These are phyloP conservation scores for Citrus glauca DNA, from an alignment of 345 rosid genomes.

Conservation along the genomic window DNA sequence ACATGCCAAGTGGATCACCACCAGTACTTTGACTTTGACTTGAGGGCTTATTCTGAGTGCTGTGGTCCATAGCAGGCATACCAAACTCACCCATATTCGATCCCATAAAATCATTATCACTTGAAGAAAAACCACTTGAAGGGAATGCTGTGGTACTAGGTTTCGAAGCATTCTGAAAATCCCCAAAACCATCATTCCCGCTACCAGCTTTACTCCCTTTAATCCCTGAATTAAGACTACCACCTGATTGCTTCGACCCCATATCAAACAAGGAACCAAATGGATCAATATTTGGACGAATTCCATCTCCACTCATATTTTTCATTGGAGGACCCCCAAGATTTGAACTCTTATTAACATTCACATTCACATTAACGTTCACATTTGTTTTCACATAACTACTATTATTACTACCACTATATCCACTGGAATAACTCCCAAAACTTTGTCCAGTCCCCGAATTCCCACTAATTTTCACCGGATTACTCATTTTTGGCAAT, in stretches of 20 bases:
- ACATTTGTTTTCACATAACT: conserved; percentile 13
- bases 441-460: conserved; percentile 38
- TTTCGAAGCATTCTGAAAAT: conserved; percentile 57
- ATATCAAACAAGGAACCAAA: conserved; percentile 77
- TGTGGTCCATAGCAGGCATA: conserved; percentile 37
- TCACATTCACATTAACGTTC: conserved; percentile 25
- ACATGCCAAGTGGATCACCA: conserved; percentile 59
- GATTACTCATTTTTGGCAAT: conserved; percentile 54
- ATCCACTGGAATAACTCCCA: conserved; percentile 40
- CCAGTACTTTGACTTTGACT: conserved; percentile 34
- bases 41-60: conserved; percentile 42
- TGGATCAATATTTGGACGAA: conserved; percentile 57
- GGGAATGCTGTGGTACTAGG: conserved; percentile 35
- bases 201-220: conserved; percentile 33
- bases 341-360: conserved; percentile 37
- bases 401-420: conserved; percentile 26
- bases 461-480: conserved; percentile 38
- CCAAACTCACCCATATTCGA: conserved; percentile 52
- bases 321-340: conserved; percentile 70
- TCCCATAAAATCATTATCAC: conserved; percentile 30
- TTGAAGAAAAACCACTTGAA: conserved; percentile 39
- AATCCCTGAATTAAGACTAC: conserved; percentile 44
- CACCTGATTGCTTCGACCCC: conserved; percentile 54
- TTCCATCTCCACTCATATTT: conserved; percentile 41
- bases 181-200: conserved; percentile 44